Base-by-base conservation (phyloP, 176 grass and related monocot genomes). In the Ensete ventricosum region DNA sequence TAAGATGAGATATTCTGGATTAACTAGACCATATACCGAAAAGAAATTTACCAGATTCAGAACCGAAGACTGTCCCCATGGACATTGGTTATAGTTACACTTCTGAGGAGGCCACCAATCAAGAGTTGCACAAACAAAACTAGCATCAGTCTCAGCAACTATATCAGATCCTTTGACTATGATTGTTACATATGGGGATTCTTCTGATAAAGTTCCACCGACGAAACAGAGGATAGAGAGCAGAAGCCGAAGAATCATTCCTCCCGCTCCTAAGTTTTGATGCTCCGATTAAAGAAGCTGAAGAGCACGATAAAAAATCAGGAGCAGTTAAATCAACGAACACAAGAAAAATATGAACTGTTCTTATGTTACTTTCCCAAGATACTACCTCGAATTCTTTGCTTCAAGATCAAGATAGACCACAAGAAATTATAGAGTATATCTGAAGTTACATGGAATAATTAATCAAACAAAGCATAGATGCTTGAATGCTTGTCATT, bases 71-170 rank as follows among this genome's bases (percentile, higher is more conserved):
- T 82, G 65, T 60, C 84, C 90, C 95, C 95, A 99, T 73, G 95
- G 95, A 62, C 95, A 99, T 17, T 99, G 81, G 76, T 94, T 68
- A 26, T 99, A 99, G 65, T 94, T 99, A 63, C 95, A 99, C 78
- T 99, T 99, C 82, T 94, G 86, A 0, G 84, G 90, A 67, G 95
- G 95, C 95, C 95, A 99, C 95, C 95, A 99, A 94, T 99, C 95
- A 50, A 99, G 75, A 73, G 95, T 99, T 11, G 88, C 88, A 1
- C 95, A 99, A 66, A 99, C 79, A 52, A 91, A 99, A 81, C 80
- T 79, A n/a, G 86, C 80, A 53, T 83, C 85, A 22, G 84, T 99
- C 6, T 90, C 83, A 52, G 90, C 90, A 14, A 94, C 81, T 16
- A 78, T 87, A 67, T 80, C 29, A 20, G 95, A 87, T 6, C 95